Percentiles rank a stretch among this genome's conserved stretches.
Evolutionary conservation across 352 stramenopile species (phyloP).

Genomic region (Phytophthora lateralis): DNA sequence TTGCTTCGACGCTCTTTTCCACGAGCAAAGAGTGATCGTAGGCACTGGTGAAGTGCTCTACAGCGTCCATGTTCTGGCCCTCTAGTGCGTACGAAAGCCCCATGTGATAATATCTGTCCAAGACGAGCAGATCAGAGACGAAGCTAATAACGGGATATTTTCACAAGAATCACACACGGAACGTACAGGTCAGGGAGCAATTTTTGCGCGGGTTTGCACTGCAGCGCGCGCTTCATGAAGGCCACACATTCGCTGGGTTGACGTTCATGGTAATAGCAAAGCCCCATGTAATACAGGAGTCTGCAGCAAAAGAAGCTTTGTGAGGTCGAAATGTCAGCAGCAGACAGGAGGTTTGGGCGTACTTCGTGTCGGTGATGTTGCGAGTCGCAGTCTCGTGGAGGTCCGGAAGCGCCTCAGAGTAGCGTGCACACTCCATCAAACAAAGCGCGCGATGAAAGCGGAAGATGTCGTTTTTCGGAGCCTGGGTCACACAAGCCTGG

Average conservation of each 20-base stretch:
- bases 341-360: conserved; percentile 18
- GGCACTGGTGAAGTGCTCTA: conserved; percentile 68
- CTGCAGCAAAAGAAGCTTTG: conserved; percentile 26
- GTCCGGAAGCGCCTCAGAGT: conserved; percentile 56
- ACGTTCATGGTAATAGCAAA: conserved; percentile 67
- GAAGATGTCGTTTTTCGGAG: conserved; percentile 62
- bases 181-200: conserved; percentile 71
- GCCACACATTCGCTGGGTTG: conserved; percentile 50
- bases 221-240: conserved; percentile 53
- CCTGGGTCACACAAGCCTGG: conserved; percentile 46
- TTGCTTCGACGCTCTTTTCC: conserved; percentile 12
- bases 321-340: conserved; percentile 3
- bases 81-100: conserved; percentile 63
- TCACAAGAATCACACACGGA: neutral
- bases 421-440: conserved; percentile 56
- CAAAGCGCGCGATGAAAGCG: conserved; percentile 70
- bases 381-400: conserved; percentile 49
- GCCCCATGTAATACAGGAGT: conserved; percentile 65
- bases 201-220: conserved; percentile 23
- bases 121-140: neutral
- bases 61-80: conserved; percentile 57
- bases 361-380: conserved; percentile 40
- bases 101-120: conserved; percentile 73
- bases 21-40: conserved; percentile 29
- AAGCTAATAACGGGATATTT: neutral